Evolutionary conservation across 2,329 filamentous ascomycete genomes (phyloP).

Genomic region (Aureobasidium sp.): DNA sequence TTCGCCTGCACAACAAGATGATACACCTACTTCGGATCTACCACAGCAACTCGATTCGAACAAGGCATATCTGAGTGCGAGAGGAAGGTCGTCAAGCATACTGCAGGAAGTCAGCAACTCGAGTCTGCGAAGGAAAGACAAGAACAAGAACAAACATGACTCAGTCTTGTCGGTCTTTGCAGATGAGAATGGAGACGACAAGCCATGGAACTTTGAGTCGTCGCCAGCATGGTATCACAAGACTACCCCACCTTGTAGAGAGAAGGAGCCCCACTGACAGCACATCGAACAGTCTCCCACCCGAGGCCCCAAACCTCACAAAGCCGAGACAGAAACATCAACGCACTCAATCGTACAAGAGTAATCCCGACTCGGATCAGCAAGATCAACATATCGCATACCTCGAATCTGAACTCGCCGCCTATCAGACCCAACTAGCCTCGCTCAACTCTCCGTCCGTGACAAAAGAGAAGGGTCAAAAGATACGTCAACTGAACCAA

Average conservation of each 20-base stretch:
- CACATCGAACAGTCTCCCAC: constrained; percentile 18
- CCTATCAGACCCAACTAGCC: constrained; percentile 43
- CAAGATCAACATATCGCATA: constrained; percentile 54
- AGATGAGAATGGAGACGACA: constrained; percentile 32
- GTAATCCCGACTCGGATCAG: constrained; percentile 41
- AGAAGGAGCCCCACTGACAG: constrained; percentile 20
- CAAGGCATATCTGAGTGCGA: not conserved
- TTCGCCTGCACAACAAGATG: constrained; percentile 23
- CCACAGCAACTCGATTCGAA: constrained; percentile 21
- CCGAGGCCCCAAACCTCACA: constrained; percentile 21
- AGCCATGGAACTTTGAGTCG: constrained; percentile 19
- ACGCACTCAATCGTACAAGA: constrained; percentile 14
- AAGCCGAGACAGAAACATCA: constrained; percentile 20
- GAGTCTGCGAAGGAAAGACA: constrained; percentile 25
- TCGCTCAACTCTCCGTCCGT: constrained; percentile 44
- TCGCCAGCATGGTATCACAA: constrained; percentile 22
- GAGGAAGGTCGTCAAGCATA: constrained; percentile 21
- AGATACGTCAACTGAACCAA: constrained; percentile 39
- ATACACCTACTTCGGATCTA: constrained; percentile 27
- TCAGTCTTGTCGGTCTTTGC: constrained; percentile 27
- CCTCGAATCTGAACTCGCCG: constrained; percentile 51
- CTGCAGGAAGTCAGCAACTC: constrained; percentile 27
- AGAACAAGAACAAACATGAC: constrained; percentile 24
- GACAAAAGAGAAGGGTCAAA: constrained; percentile 39
- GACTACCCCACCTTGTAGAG: constrained; percentile 20